phyloP scores from a whole-genome alignment of 768 basidiomycete species.

The Russula emetica region DNA sequence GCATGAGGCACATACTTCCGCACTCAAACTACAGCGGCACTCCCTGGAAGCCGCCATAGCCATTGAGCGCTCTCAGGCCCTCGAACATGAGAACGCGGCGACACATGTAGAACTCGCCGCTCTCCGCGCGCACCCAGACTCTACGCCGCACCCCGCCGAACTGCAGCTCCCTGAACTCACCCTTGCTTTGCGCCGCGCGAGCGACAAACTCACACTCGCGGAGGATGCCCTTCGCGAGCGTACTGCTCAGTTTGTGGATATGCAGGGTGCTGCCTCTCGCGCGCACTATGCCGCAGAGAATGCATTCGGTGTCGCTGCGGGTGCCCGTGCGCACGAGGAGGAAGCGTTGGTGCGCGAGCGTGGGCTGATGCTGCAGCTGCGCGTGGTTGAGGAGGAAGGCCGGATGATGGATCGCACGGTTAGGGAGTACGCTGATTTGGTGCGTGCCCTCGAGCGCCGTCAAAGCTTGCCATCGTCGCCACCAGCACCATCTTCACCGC shows the following conservation, averaged over 20 bases:
- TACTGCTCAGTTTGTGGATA: constrained; percentile 44
- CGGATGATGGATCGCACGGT: constrained; percentile 63
- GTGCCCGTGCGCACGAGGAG: constrained; percentile 53
- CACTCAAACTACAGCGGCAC: constrained; percentile 62
- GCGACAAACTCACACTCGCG: constrained; percentile 60
- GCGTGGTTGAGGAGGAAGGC: constrained; percentile 51
- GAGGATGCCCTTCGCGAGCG: constrained; percentile 52
- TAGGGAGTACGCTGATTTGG: constrained; percentile 71
- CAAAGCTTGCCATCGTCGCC: constrained; percentile 30
- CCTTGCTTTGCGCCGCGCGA: constrained; percentile 61
- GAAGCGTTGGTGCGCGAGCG: constrained; percentile 47
- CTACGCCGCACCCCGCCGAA: constrained; percentile 38
- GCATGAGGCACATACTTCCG: constrained; percentile 67
- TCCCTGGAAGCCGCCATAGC: constrained; percentile 51
- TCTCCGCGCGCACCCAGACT: constrained; percentile 52
- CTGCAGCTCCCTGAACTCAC: constrained; percentile 52
- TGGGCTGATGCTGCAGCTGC: constrained; percentile 44
- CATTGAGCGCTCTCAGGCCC: constrained; percentile 43
- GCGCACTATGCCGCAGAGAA: constrained; percentile 44
- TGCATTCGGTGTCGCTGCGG: constrained; percentile 54
- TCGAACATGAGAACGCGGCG: constrained; percentile 57
- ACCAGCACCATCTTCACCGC: background rate
- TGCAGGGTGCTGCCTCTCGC: constrained; percentile 42
- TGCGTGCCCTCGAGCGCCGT: constrained; percentile 56
- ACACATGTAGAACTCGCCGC: constrained; percentile 52